phyloP scores from a whole-genome alignment of 345 rosid species.

The Aethionema arabicum region DNA sequence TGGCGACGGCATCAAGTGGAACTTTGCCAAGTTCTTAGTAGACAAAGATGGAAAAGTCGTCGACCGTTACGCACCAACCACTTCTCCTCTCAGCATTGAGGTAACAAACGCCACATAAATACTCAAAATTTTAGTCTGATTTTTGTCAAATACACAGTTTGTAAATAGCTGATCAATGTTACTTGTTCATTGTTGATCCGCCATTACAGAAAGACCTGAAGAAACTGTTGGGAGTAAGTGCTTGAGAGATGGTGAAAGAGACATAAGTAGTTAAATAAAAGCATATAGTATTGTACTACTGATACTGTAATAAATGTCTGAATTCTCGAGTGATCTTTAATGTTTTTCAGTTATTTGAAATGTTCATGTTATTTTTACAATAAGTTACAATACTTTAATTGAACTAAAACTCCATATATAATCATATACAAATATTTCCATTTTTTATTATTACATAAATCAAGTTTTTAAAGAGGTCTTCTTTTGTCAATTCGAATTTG shows the following conservation, averaged over 20 bases:
- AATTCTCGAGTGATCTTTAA: neutral
- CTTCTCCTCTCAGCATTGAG: slow-evolving; percentile 92
- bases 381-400: too few relatives aligned
- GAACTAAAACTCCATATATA: too few relatives aligned
- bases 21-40: slow-evolving; percentile 80
- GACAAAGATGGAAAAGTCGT: slow-evolving; percentile 74
- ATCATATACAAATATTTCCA: too few relatives aligned
- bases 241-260: slow-evolving; percentile 8
- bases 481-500: too few relatives aligned
- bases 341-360: too few relatives aligned
- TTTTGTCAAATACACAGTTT: neutral
- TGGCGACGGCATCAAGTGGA: slow-evolving; percentile 82
- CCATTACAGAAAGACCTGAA: slow-evolving; percentile 68
- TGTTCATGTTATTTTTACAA: too few relatives aligned
- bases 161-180: neutral
- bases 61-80: slow-evolving; percentile 88
- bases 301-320: slow-evolving; percentile 19
- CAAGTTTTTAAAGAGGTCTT: too few relatives aligned
- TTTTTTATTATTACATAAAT: too few relatives aligned
- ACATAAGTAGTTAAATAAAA: slow-evolving; percentile 24
- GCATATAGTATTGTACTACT: slow-evolving; percentile 21
- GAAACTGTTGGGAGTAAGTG: slow-evolving; percentile 54
- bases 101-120: slow-evolving; percentile 37
- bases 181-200: neutral
- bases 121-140: neutral